phyloP scores from a whole-genome alignment of 805 yeast species.

The Teunomyces barrocoloradensis region DNA sequence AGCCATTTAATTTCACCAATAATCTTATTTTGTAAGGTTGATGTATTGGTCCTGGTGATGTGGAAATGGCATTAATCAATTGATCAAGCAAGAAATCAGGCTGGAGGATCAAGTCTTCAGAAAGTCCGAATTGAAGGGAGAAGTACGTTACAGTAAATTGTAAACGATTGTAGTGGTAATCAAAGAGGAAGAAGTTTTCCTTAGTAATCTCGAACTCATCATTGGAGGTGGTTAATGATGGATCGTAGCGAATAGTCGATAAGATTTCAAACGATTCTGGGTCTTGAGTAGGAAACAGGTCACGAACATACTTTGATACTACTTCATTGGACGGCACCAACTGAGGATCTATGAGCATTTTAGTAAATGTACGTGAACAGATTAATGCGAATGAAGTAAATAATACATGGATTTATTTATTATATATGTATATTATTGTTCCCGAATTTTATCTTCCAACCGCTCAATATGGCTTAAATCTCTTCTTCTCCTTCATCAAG shows the following conservation, averaged over 20 bases:
- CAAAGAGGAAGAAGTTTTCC: constrained; percentile 56
- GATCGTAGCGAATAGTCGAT: constrained; percentile 77
- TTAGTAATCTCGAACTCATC: constrained; percentile 22
- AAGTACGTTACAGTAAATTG: constrained; percentile 55
- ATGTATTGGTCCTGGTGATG: constrained; percentile 18
- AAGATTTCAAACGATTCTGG: constrained; percentile 51
- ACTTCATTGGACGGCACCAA: not conserved
- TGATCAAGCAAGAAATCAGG: constrained; percentile 41
- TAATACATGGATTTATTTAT: not conserved
- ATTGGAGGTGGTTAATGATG: constrained; percentile 38
- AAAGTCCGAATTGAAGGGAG: constrained; percentile 30
- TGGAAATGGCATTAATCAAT: constrained; percentile 25
- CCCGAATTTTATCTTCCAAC: not conserved
- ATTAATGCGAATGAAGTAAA: not conserved
- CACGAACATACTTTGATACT: constrained; percentile 5
- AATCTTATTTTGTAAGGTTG: constrained; percentile 34
- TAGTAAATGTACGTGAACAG: not conserved
- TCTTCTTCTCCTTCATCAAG: constrained; percentile 73
- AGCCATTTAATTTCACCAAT: constrained; percentile 28
- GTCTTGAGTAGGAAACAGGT: constrained; percentile 8
- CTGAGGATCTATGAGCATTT: not conserved
- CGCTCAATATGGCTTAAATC: constrained; percentile 75
- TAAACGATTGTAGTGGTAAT: constrained; percentile 62
- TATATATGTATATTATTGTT: not conserved
- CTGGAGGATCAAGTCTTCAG: constrained; percentile 39